phyloP scores from a whole-genome alignment of 2,329 filamentous ascomycete species.

The Trichophyton schoenleinii region DNA sequence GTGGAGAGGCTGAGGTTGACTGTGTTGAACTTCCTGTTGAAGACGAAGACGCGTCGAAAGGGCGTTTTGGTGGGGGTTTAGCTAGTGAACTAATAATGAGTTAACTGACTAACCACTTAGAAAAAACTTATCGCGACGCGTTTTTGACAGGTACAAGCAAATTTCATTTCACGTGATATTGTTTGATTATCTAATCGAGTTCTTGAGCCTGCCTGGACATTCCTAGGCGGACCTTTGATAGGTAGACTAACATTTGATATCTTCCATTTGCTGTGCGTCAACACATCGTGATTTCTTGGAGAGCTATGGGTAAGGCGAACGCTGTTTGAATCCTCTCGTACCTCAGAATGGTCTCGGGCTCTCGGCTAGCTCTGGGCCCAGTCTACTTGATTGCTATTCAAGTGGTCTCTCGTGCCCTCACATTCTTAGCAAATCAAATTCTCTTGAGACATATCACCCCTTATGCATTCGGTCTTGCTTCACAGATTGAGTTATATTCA shows the following conservation, averaged over 20 bases:
- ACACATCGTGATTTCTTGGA: neutral
- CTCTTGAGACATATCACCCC: constrained; percentile 81
- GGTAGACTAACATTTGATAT: too few relatives aligned
- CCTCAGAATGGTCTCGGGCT: constrained; percentile 8
- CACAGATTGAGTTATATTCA: constrained; percentile 86
- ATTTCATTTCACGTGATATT: neutral
- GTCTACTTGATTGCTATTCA: constrained; percentile 81
- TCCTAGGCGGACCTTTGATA: too few relatives aligned
- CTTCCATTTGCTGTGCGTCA: neutral
- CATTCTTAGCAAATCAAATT: constrained; percentile 84
- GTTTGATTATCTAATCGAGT: neutral
- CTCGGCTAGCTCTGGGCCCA: constrained; percentile 50
- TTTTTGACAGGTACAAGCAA: neutral
- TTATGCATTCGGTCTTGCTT: constrained; percentile 67
- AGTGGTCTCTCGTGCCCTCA: constrained; percentile 71
- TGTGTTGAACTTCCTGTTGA: neutral
- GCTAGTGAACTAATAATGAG: too few relatives aligned
- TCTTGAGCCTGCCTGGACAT: too few relatives aligned
- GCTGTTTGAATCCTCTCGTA: neutral
- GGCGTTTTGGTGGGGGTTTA: neutral
- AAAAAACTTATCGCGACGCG: neutral
- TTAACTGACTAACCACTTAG: too few relatives aligned
- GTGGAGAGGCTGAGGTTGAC: neutral
- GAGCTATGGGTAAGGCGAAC: neutral
- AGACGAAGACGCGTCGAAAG: neutral